Base-by-base conservation (phyloP, 768 basidiomycete genomes). In the Leccinum subgranulosum region DNA sequence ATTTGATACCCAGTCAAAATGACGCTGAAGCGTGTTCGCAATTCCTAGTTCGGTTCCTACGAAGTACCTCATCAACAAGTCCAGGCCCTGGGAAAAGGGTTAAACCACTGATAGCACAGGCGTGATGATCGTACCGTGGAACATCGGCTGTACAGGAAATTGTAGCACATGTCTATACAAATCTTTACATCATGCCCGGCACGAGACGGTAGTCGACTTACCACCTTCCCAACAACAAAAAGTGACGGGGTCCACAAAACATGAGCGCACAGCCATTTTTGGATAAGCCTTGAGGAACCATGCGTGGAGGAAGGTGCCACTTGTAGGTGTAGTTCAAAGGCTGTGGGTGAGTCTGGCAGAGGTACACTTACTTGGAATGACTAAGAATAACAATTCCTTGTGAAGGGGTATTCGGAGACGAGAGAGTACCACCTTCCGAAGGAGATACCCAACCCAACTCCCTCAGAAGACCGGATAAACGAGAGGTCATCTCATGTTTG, bases 161-260 rank as follows among this genome's bases (percentile, higher is more conserved):
- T 94, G 75, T 89, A 90, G 70, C 94, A 95, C 27, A 95, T 84
- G 72, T 94, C 92, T 89, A 64, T 21, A 27, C 47, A 54, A 57
- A 55, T 6, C 39, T 15, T 25, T 14, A 21, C 41, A 5, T 39
- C 25, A 54, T 21, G 29, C 25, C 31, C 36, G 11, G n/a, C 4
- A 5, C 4, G 19, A 43, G 19, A 12, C 19, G 34, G 25, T 14
- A 56, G 47, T 45, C 33, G 9, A 78, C 82, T 58, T 64, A 88
- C 90, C 88, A 58, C 93, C 94, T 81, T 97, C 94, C 94, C 94
- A 98, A 6, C 88, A 84, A 71, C 92, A 94, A 72, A 94, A 92
- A 0, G 88, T 84, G 28, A 90, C 88, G 9, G 95, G 93, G 67
- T 98, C 95, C 31, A 94, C 87, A 66, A 97, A 94, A 68, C 91